Evolutionary conservation across 2,329 filamentous ascomycete species (phyloP), one percentile per base, ranked within the genome.

Genomic region (Bipolaris oryzae): DNA sequence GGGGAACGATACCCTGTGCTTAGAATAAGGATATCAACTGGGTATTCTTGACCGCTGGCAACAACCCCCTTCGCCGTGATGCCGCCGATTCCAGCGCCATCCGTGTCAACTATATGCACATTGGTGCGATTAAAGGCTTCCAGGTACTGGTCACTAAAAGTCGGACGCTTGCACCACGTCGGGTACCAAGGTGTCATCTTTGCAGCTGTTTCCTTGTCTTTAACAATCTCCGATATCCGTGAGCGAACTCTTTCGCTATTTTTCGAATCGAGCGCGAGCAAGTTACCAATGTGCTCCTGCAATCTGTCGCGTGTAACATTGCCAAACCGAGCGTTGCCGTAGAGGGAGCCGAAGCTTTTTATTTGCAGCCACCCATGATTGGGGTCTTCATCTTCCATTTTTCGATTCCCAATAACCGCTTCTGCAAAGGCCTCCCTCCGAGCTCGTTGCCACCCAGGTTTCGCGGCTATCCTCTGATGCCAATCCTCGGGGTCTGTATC

Each of bases 131-230:
- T 89, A 79, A 89, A 89, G 0, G 81, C 63, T 2, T 77, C 66
- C 0, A 89, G 79, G 63, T 86, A 88, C 5, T 81, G 78, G 63
- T 88, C 84, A 71, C 85, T 84, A 72, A 87, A 88, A 38, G 78
- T 81, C 0, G 86, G 85, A 0, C 87, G 81, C 70, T 89, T 89
- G 76, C 87, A 89, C 80, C 83, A 87, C 0, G 72, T 70, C 0
- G 83, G 80, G 64, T 87, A 88, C 82, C 83, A 86, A 0, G 84
- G 74, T 66, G 83, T 84, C 7, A 87, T 77, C 10, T 74, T 78
- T 37, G 77, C 77, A 0, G 85, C 85, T 0, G 80, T 83, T 2
- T 69, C 67, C 10, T 71, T 69, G 60, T 87, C 79, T 41, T 80
- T 71, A 18, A 88, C 84, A 16, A 81, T 72, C 0, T 75, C 62